Conservation (phyloP, 2,329 filamentous ascomycete genomes). For the Rhynchosporium secalis region DNA sequence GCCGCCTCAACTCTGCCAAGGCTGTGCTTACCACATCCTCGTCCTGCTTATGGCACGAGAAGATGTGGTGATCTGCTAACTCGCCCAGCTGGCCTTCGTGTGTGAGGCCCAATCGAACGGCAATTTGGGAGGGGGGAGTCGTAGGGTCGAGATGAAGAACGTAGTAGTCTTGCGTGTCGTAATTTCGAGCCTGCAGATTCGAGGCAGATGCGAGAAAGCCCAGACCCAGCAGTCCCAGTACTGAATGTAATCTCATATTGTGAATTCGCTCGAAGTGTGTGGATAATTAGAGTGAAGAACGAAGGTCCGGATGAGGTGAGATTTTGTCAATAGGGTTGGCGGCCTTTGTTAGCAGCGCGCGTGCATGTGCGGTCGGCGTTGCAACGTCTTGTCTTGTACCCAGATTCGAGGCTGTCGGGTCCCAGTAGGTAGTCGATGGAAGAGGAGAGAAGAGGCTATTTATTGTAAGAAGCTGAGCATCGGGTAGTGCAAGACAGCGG, state of each 20-base stretch:
- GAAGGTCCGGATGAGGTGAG: neutral
- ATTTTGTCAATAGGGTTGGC: neutral
- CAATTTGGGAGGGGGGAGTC: conserved; percentile 67
- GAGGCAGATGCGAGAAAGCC: conserved; percentile 50
- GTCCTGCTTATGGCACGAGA: conserved; percentile 66
- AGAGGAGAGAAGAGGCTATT: conserved; percentile 3
- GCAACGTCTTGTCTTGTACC: conserved; percentile 25
- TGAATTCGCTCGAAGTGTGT: conserved; percentile 10
- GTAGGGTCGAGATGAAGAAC: conserved; percentile 77
- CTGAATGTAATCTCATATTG: conserved; percentile 43
- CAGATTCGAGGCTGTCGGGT: neutral
- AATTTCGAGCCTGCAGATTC: conserved; percentile 61
- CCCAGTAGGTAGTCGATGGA: neutral
- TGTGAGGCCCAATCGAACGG: conserved; percentile 68
- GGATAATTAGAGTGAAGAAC: conserved; percentile 5
- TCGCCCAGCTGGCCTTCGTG: conserved; percentile 82
- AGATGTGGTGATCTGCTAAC: conserved; percentile 80
- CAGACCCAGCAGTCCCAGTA: conserved; percentile 56
- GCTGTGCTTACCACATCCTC: conserved; percentile 59
- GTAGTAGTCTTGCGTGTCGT: conserved; percentile 86
- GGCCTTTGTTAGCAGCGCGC: conserved; percentile 16
- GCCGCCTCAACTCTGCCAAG: conserved; percentile 56
- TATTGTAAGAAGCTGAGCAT: conserved; percentile 11
- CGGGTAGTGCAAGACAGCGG: neutral
- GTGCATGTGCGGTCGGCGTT: conserved; percentile 32